Percentiles rank a stretch among this genome's conserved stretches.
Conservation (phyloP, 2,329 filamentous ascomycete genomes). For the Exophiala dermatitidis region DNA sequence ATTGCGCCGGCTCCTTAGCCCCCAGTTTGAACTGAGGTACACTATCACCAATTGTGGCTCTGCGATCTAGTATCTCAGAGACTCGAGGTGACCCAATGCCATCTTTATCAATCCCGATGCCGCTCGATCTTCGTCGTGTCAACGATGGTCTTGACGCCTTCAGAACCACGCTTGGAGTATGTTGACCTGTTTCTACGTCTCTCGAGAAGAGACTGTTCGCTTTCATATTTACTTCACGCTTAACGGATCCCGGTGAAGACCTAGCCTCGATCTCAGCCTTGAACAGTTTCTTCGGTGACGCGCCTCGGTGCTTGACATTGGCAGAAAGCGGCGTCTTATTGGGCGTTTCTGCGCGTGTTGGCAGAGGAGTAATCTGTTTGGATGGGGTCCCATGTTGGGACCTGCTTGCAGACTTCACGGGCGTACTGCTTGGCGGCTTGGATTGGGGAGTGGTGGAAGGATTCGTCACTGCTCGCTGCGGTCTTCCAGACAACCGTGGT, state of each 20-base stretch:
- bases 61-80: constrained; percentile 61
- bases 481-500: constrained; percentile 43
- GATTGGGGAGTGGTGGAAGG: constrained; percentile 37
- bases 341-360: constrained; percentile 42
- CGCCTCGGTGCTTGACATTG: constrained; percentile 40
- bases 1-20: constrained; percentile 36
- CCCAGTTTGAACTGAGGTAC: constrained; percentile 57
- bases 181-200: constrained; percentile 47
- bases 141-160: constrained; percentile 45
- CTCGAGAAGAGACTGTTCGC: constrained; percentile 48
- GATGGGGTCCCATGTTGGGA: constrained; percentile 35
- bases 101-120: constrained; percentile 60
- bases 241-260: constrained; percentile 29
- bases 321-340: constrained; percentile 44
- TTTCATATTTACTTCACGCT: constrained; percentile 30
- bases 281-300: constrained; percentile 46
- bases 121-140: constrained; percentile 52
- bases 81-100: constrained; percentile 71
- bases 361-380: constrained; percentile 41
- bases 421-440: constrained; percentile 25
- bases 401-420: constrained; percentile 28
- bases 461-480: constrained; percentile 37
- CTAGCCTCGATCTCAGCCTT: constrained; percentile 37
- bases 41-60: constrained; percentile 63
- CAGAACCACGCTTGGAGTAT: constrained; percentile 58